Evolutionary conservation across 1,284 basidiomycete species (phyloP).

Genomic region (Afroboletus lepidellus): DNA sequence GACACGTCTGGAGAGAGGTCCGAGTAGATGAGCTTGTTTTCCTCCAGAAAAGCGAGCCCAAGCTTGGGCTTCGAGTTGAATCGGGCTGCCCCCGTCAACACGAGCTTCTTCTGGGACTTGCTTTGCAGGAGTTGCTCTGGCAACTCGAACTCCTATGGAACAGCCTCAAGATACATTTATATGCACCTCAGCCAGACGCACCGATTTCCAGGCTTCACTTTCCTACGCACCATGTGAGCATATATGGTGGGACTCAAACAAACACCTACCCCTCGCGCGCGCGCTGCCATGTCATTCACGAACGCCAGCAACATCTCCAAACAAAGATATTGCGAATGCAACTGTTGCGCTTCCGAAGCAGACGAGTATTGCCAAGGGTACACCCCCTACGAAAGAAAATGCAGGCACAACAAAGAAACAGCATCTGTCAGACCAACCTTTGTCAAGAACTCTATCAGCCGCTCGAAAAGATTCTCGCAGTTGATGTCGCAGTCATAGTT

Average conservation of each 20-base stretch:
- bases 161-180: background rate
- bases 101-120: constrained; percentile 86
- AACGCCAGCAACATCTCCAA: constrained; percentile 88
- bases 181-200: constrained; percentile 36
- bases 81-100: constrained; percentile 80
- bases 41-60: constrained; percentile 88
- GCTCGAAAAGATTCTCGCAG: constrained; percentile 94
- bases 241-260: constrained; percentile 7
- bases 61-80: constrained; percentile 97
- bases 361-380: constrained; percentile 64
- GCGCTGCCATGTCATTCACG: constrained; percentile 84
- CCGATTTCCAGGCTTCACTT: constrained; percentile 60
- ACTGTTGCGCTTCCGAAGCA: constrained; percentile 67
- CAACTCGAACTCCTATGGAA: constrained; percentile 48
- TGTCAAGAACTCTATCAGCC: constrained; percentile 87
- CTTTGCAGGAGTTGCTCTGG: constrained; percentile 63
- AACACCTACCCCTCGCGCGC: constrained; percentile 66
- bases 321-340: constrained; percentile 83
- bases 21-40: constrained; percentile 80
- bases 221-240: constrained; percentile 31
- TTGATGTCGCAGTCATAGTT: constrained; percentile 98
- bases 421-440: constrained; percentile 47
- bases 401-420: background rate
- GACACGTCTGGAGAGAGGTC: constrained; percentile 58
- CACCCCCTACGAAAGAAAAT: constrained; percentile 56